phyloP scores from a whole-genome alignment of 768 basidiomycete genomes.

The Xerocomellus dryophilus region DNA sequence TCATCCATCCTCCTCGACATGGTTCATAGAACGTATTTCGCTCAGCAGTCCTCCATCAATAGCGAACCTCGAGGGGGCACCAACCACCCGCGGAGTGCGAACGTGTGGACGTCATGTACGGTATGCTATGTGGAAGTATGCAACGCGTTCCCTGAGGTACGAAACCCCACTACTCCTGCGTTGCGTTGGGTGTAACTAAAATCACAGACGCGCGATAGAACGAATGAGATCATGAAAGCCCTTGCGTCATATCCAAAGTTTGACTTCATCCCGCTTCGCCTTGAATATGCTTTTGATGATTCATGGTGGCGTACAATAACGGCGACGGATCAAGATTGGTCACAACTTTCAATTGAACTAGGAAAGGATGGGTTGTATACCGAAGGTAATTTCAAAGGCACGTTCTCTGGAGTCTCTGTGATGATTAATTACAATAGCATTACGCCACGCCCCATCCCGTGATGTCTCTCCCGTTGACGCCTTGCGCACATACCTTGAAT shows the following conservation, averaged over 20 bases:
- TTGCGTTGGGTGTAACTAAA: conserved; percentile 7
- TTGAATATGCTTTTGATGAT: conserved; percentile 73
- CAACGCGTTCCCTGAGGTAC: conserved; percentile 57
- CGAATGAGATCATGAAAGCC: conserved; percentile 46
- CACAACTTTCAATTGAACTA: conserved; percentile 45
- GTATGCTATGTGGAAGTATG: conserved; percentile 73
- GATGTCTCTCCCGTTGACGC: conserved; percentile 26
- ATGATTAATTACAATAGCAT: conserved; percentile 13
- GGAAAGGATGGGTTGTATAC: conserved; percentile 47
- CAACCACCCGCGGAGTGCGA: conserved; percentile 60
- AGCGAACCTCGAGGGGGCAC: conserved; percentile 49
- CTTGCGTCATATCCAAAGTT: conserved; percentile 48
- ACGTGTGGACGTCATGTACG: conserved; percentile 58
- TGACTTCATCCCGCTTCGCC: conserved; percentile 58
- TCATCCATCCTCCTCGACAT: conserved; percentile 73
- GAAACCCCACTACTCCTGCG: conserved; percentile 23
- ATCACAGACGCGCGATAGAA: conserved; percentile 52
- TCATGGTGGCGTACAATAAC: conserved; percentile 61
- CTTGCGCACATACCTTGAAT: conserved; percentile 52
- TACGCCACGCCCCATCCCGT: conserved; percentile 16
- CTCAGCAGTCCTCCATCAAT: conserved; percentile 22
- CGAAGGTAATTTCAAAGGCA: conserved; percentile 21
- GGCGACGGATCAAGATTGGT: conserved; percentile 23
- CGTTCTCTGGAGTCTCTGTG: background rate
- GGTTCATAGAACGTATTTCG: conserved; percentile 57